phyloP scores from a whole-genome alignment of 73 alveolate species.

The Blepharisma japonicum region DNA sequence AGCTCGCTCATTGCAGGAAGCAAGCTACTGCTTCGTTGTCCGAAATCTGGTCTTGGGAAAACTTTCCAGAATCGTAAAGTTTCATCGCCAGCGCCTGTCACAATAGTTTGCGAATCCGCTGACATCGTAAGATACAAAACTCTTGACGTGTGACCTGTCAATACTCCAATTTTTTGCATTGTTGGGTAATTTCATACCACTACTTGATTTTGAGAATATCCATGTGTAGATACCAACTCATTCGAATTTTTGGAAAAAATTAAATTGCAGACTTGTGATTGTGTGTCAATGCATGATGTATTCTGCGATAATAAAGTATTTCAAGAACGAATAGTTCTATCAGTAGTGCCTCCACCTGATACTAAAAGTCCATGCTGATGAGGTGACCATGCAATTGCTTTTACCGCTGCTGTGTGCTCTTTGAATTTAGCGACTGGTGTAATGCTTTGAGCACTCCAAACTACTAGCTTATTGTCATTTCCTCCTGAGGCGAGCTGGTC shows the following conservation, averaged over 20 bases:
- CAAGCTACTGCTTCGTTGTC: not conserved
- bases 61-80: conserved; percentile 95
- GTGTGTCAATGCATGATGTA: conserved; percentile 54
- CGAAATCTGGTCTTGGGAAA: conserved; percentile 58
- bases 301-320: conserved; percentile 59
- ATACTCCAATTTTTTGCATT: conserved; percentile 61
- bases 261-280: conserved; percentile 76
- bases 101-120: conserved; percentile 93
- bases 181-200: conserved; percentile 74
- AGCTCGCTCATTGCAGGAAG: no score
- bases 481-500: conserved; percentile 95
- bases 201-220: conserved; percentile 69
- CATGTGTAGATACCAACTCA: conserved; percentile 83
- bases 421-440: conserved; percentile 32
- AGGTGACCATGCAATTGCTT: conserved; percentile 99
- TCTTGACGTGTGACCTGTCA: conserved; percentile 12
- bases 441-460: conserved; percentile 76
- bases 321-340: conserved; percentile 67
- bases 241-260: conserved; percentile 54
- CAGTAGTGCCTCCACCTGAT: conserved; percentile 91
- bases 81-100: conserved; percentile 98
- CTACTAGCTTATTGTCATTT: conserved; percentile 88
- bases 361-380: conserved; percentile 93
- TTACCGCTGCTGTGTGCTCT: conserved; percentile 91
- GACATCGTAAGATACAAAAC: conserved; percentile 61